Base-by-base conservation (phyloP, 2,329 filamentous ascomycete species). In the Lecanicillium sp. region DNA sequence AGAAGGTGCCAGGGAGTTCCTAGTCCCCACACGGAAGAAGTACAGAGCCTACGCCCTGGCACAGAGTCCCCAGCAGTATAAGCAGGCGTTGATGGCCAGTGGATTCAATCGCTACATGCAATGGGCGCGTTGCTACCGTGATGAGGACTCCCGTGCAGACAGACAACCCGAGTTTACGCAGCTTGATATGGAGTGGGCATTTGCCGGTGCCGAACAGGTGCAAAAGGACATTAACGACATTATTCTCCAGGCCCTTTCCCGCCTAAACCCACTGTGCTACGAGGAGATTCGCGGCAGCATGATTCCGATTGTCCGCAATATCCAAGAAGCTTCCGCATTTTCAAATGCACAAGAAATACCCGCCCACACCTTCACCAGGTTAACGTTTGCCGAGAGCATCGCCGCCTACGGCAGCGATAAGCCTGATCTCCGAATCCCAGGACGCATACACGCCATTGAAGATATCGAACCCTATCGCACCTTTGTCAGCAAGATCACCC, bases 51-150 rank as follows among this genome's bases (percentile, higher is more conserved):
- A 97, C 59, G 92, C 92, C 8, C 68, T 98, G 15, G 89, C 89
- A 0, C 94, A 98, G 58, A 97, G 90, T 48, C 92, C 92, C 1
- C 92, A 98, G 59, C 92, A 98, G 59, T 98, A 97, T 58, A 98
- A 98, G 64, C 92, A 98, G 64, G 86, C 96, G 2, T 73, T 98
- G 30, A 97, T 98, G 88, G 86, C 88, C 0, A 84, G 85, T 44
- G 90, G 90, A 0, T 74, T 96, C 10, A 65, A 72, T 1, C 77
- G 74, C 29, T 98, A 98, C 58, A 94, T 83, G 60, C 92, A 98
- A 53, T 87, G 96, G 63, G 94, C 92, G 2, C 82, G 80, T 46
- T 98, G 92, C 56, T 98, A 96, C 61, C 81, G 92, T 12, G 94
- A 98, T 54, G 92, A 98, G 56, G 94, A 97, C 58, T 69, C 92